Conservation (phyloP, 768 basidiomycete genomes). For the Sporobolomyces pararoseus region DNA sequence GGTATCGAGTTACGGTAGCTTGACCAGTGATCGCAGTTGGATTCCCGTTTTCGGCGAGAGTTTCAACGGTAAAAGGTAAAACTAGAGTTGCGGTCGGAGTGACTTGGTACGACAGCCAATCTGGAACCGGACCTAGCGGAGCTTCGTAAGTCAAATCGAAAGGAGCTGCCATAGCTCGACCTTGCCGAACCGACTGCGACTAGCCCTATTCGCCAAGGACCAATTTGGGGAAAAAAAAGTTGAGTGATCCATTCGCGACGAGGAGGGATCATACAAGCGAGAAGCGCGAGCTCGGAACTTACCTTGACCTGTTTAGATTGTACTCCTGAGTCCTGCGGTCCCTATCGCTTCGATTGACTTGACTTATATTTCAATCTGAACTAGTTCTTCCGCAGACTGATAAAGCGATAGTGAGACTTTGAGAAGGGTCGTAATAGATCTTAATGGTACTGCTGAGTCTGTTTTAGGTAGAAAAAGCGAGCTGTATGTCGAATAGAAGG, state of each 20-base stretch:
- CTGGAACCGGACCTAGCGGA: background rate
- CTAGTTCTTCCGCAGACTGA: background rate
- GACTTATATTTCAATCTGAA: background rate
- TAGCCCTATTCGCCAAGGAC: background rate
- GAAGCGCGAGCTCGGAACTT: no score
- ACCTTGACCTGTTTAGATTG: no score
- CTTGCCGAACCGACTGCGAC: background rate
- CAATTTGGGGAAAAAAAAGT: background rate
- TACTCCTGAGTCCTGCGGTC: background rate
- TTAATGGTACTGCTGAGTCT: background rate
- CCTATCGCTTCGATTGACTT: background rate
- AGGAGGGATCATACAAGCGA: no score
- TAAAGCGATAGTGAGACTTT: background rate
- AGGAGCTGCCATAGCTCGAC: conserved; percentile 20
- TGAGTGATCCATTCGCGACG: background rate
- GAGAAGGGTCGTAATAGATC: no score
- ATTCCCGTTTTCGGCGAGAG: conserved; percentile 12
- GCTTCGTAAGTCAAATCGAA: conserved; percentile 20
- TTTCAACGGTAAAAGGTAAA: conserved; percentile 18
- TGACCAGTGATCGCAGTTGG: conserved; percentile 8
- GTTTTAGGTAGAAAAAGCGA: background rate
- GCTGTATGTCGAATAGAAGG: background rate
- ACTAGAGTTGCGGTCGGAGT: conserved; percentile 22
- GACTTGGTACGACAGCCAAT: conserved; percentile 26
- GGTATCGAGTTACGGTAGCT: conserved; percentile 19